Evolutionary conservation across 73 alveolate genomes (phyloP), one percentile per base, ranked within the genome.

Genomic region (Blepharisma stoltei): DNA sequence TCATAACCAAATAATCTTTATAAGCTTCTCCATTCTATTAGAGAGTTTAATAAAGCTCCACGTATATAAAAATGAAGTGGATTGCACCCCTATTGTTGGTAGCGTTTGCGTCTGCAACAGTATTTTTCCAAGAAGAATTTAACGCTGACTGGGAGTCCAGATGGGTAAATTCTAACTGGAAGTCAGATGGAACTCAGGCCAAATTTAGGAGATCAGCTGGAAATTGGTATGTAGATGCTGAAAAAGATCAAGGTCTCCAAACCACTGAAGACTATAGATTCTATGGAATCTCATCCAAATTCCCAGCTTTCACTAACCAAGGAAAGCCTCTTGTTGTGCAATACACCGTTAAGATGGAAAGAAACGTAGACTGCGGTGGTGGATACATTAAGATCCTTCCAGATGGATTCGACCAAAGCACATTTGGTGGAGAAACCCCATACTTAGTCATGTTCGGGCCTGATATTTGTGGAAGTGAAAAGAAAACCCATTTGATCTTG

Each of bases 371-470:
- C 6, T 81, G 88, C 50, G 83, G 67, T 21, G 88, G 88, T 27
- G 84, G 80, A 6, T 76, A 76, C 50, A 43, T 67, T 20, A 81
- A 81, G 47, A 32, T 81, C 7, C 54, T 81, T 21, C 84, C 88
- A 6, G 43, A 37, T 45, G 73, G 53, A n/a, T 73, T 76, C 38
- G 79, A 81, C 38, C 76, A 54, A 73, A 48, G 32, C 6, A 67
- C 38, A 7, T 81, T 71, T 45, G 7, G 52, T 9, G 77, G 80
- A 7, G 67, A 81, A n/a, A 23, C 88, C 41, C 83, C 78, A 4
- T 81, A 73, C 47, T 45, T 44, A 25, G 27, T 81, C 8, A 81
- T 76, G 83, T 81, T 81, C 53, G 88, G 88, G 37, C 88, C 88
- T 37, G 88, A 81, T 54, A 49, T 66, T 78, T 81, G 88, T 43